Percentiles rank a stretch among this genome's conserved stretches.
These are phyloP conservation scores for Metschnikowia vanudenii DNA, from an alignment of 805 yeast genomes.

Conservation along the genomic window DNA sequence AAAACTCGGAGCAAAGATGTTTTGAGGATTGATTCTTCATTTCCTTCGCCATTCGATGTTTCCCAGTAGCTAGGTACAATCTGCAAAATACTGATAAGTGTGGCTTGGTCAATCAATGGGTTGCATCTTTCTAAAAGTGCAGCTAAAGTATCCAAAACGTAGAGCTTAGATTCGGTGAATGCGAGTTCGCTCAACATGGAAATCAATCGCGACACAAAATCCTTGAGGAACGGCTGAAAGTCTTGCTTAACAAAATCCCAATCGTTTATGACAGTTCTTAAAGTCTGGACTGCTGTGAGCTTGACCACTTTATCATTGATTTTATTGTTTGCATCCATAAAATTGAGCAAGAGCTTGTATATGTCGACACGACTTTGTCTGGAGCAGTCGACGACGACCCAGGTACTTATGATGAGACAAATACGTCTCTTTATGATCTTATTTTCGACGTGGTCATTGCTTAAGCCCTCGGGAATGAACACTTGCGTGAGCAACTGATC, in stretches of 20 bases:
- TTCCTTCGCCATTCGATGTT: constrained; percentile 41
- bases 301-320: constrained; percentile 76
- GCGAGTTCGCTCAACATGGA: constrained; percentile 49
- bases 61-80: constrained; percentile 80
- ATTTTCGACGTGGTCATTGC: constrained; percentile 45
- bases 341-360: constrained; percentile 53
- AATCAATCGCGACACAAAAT: constrained; percentile 50
- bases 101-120: constrained; percentile 54
- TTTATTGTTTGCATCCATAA: constrained; percentile 47
- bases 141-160: constrained; percentile 64
- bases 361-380: constrained; percentile 54
- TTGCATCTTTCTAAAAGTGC: constrained; percentile 62
- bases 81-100: constrained; percentile 49
- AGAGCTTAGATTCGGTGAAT: constrained; percentile 74
- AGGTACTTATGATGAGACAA: constrained; percentile 72
- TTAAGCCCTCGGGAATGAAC: constrained; percentile 65
- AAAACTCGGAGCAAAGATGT: constrained; percentile 50
- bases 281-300: constrained; percentile 68
- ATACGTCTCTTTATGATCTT: constrained; percentile 74
- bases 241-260: constrained; percentile 76
- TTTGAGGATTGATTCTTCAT: constrained; percentile 37
- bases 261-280: constrained; percentile 71
- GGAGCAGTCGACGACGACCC: constrained; percentile 70
- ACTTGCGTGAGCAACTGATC: constrained; percentile 57
- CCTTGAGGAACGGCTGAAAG: constrained; percentile 64